Conservation (phyloP, 768 basidiomycete species). For the Cyclocybe cylindracea region DNA sequence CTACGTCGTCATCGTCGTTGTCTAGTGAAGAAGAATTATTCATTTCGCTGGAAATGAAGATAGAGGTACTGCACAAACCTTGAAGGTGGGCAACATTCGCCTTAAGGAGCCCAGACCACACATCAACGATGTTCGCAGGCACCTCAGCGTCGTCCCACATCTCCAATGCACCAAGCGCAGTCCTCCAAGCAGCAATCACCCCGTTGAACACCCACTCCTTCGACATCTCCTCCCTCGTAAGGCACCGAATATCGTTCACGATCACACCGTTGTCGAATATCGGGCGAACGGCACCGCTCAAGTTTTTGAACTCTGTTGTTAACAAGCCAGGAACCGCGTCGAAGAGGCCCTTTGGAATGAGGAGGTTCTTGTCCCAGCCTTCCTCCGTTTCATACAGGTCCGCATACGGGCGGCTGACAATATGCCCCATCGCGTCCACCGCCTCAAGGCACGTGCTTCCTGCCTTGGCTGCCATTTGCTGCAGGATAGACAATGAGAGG, state of each 20-base stretch:
- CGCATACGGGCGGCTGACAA: constrained; percentile 24
- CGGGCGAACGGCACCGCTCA: constrained; percentile 49
- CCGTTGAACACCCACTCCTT: constrained; percentile 52
- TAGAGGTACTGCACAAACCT: constrained; percentile 34
- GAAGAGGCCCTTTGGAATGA: constrained; percentile 25
- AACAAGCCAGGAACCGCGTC: constrained; percentile 23
- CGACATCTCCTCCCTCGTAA: constrained; percentile 59
- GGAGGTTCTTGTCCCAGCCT: constrained; percentile 39
- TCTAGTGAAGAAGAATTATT: constrained; percentile 6
- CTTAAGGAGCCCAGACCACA: constrained; percentile 61
- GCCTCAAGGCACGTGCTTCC: constrained; percentile 54
- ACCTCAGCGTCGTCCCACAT: constrained; percentile 43
- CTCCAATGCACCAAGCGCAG: constrained; percentile 43
- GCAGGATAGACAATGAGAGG: constrained; percentile 50
- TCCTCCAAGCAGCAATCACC: constrained; percentile 56
- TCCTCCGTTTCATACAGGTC: constrained; percentile 27
- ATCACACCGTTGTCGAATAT: constrained; percentile 56
- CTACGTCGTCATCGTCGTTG: constrained; percentile 47
- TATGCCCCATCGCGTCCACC: constrained; percentile 48
- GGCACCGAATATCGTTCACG: constrained; percentile 53
- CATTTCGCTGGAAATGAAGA: background rate
- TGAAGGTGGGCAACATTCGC: constrained; percentile 47
- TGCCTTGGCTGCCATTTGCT: constrained; percentile 57
- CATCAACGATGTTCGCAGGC: constrained; percentile 48
- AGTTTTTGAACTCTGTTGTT: constrained; percentile 26